Evolutionary conservation across 108 stramenopile species (phyloP).

Genomic region (Skeletonema potamos): DNA sequence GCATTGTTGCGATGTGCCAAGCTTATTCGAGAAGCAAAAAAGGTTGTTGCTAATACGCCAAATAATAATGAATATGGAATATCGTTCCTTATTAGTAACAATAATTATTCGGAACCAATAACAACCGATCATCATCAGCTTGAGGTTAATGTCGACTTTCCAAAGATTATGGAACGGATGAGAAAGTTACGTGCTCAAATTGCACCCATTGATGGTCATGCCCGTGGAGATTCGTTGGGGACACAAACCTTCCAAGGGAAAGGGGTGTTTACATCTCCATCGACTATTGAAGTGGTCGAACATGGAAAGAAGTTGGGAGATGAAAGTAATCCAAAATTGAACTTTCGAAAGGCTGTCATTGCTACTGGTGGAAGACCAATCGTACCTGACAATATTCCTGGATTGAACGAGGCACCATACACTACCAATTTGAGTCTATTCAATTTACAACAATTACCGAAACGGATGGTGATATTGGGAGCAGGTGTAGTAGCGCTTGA

Average conservation of each 20-base stretch:
- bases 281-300: conserved; percentile 72
- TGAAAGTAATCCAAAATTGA: conserved; percentile 42
- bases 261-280: conserved; percentile 63
- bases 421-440: conserved; percentile 92
- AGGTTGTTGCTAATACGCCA: conserved; percentile 38
- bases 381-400: conserved; percentile 64
- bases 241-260: conserved; percentile 74
- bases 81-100: background rate
- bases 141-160: conserved; percentile 82
- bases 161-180: conserved; percentile 75
- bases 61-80: conserved; percentile 77
- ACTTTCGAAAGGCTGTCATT: conserved; percentile 85
- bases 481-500: conserved; percentile 95
- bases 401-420: conserved; percentile 80
- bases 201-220: conserved; percentile 88
- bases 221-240: conserved; percentile 58
- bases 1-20: conserved; percentile 84
- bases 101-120: background rate
- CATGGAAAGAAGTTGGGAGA: conserved; percentile 33
- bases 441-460: conserved; percentile 87
- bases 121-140: conserved; percentile 23
- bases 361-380: conserved; percentile 90
- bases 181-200: conserved; percentile 63
- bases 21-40: conserved; percentile 59
- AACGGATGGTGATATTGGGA: conserved; percentile 88